Percentiles rank a stretch among this genome's conserved stretches.
These are phyloP conservation scores for Tolypocladium guangdongense DNA, from an alignment of 2,329 filamentous ascomycete species.

Conservation along the genomic window DNA sequence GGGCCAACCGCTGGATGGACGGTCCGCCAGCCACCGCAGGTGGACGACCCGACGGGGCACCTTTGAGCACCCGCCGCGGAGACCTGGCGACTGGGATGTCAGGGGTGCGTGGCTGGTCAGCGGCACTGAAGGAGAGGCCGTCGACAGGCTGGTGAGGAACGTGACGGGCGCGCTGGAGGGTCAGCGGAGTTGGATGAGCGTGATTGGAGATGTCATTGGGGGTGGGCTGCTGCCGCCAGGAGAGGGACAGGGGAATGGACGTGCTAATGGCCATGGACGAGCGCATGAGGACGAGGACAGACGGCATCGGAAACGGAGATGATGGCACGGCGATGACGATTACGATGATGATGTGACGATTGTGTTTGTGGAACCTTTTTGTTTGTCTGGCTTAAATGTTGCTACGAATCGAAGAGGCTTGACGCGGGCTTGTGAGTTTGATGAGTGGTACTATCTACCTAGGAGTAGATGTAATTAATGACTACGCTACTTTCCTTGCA, in stretches of 20 bases:
- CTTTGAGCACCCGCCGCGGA: constrained; percentile 26
- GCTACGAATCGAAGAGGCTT: not conserved
- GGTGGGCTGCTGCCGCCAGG: constrained; percentile 7
- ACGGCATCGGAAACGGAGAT: not conserved
- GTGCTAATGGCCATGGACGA: constrained; percentile 7
- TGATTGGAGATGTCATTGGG: constrained; percentile 20
- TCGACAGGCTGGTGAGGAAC: constrained; percentile 22
- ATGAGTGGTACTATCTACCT: not conserved
- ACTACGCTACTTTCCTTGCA: not conserved
- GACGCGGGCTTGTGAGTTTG: not conserved
- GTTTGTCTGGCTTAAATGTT: not conserved
- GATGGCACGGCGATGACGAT: not conserved
- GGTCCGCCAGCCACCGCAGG: constrained; percentile 6
- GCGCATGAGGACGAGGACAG: constrained; percentile 6
- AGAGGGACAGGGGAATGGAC: constrained; percentile 4
- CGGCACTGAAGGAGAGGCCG: constrained; percentile 29
- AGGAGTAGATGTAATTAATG: not conserved
- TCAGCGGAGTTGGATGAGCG: constrained; percentile 17
- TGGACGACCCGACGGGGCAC: constrained; percentile 29
- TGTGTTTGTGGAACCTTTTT: constrained; percentile 6
- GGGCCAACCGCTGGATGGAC: constrained; percentile 27
- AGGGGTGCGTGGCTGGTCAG: constrained; percentile 33
- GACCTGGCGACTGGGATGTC: constrained; percentile 23
- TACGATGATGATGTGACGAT: constrained; percentile 5
- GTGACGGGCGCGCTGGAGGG: constrained; percentile 19